Conservation (phyloP, 164 flowering plant genomes). For the Umbellularia californica region DNA sequence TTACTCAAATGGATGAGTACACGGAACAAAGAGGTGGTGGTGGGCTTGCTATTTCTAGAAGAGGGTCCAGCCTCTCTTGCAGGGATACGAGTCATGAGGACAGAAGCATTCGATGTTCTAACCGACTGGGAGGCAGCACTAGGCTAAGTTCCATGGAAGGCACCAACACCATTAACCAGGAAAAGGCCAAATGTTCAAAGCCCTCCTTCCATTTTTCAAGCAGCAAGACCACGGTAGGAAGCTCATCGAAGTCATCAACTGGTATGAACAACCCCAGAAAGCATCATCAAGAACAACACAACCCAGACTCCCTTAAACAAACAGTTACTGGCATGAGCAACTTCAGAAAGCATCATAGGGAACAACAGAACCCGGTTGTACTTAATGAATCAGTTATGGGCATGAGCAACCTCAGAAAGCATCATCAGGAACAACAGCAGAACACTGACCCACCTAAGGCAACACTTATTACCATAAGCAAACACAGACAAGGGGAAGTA, state of each 20-base stretch:
- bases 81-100: conserved; percentile 40
- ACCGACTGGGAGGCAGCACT: conserved; percentile 62
- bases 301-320: too few relatives aligned
- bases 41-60: conserved; percentile 36
- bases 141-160: conserved; percentile 42
- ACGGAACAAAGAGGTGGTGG: conserved; percentile 40
- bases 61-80: conserved; percentile 32
- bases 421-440: too few relatives aligned
- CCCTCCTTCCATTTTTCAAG: conserved; percentile 35
- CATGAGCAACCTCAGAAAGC: too few relatives aligned
- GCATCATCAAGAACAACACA: conserved; percentile 9
- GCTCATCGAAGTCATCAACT: conserved; percentile 47
- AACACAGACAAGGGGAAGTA: conserved; percentile 20
- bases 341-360: too few relatives aligned
- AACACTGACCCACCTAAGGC: too few relatives aligned
- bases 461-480: conserved; percentile 40
- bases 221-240: conserved; percentile 56
- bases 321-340: too few relatives aligned
- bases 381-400: not conserved
- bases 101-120: conserved; percentile 47
- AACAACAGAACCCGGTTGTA: conserved; percentile 26
- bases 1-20: conserved; percentile 47
- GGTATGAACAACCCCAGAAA: conserved; percentile 22
- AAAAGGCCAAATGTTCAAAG: conserved; percentile 34
- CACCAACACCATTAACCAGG: conserved; percentile 27